Evolutionary conservation across 2,329 filamentous ascomycete genomes (phyloP).

Genomic region (Huntiella abstrusa): DNA sequence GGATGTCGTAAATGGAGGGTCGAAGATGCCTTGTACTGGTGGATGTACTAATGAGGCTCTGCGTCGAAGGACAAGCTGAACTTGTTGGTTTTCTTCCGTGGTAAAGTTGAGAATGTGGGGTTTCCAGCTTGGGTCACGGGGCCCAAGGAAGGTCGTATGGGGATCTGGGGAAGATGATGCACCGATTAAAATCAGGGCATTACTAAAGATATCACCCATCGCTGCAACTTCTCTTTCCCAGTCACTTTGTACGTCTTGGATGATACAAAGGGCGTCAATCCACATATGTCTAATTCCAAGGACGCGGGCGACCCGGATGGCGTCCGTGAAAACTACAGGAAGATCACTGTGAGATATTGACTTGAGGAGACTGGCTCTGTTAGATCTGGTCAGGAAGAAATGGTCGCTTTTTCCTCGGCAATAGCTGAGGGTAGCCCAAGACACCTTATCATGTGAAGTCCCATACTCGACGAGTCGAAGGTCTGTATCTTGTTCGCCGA

Average conservation of each 20-base stretch:
- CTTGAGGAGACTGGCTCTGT: constrained; percentile 7
- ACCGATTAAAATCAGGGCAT: constrained; percentile 12
- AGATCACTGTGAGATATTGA: constrained; percentile 7
- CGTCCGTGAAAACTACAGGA: constrained; percentile 15
- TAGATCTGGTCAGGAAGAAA: constrained; percentile 6
- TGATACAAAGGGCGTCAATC: constrained; percentile 19
- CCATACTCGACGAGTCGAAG: constrained; percentile 8
- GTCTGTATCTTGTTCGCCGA: constrained; percentile 3
- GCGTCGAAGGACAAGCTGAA: constrained; percentile 4
- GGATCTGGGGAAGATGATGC: constrained; percentile 10
- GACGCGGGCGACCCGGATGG: constrained; percentile 14
- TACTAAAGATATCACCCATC: constrained; percentile 12
- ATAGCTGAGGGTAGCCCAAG: constrained; percentile 12
- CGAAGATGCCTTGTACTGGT: constrained; percentile 9
- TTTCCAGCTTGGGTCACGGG: constrained; percentile 3
- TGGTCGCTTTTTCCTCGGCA: constrained; percentile 8
- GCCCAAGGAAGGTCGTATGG: constrained; percentile 5
- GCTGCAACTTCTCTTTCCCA: constrained; percentile 11
- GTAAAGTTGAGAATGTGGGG: constrained; percentile 4
- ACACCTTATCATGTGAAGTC: constrained; percentile 5
- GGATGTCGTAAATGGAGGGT: constrained; percentile 9
- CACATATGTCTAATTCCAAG: constrained; percentile 16
- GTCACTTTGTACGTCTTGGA: constrained; percentile 14
- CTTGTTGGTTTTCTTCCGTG: background rate
- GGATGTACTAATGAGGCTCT: constrained; percentile 7